Evolutionary conservation across 352 stramenopile species (phyloP).

Genomic region (Poterioochromonas sp.): DNA sequence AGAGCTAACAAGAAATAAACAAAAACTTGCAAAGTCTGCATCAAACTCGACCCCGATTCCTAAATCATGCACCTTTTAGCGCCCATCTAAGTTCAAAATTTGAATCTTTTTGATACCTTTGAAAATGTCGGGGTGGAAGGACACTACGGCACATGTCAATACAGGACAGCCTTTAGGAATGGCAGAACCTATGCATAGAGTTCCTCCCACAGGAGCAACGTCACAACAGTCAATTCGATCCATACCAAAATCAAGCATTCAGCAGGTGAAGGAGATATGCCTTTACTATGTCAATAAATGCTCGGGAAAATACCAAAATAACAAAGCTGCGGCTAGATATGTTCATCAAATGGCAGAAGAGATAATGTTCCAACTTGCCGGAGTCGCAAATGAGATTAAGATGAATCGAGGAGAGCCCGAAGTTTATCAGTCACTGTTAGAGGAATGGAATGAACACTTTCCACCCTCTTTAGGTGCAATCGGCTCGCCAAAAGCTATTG

Average conservation of each 20-base stretch:
- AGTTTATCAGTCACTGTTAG: neutral
- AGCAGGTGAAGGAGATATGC: neutral
- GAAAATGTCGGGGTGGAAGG: too few relatives aligned
- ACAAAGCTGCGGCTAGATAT: neutral
- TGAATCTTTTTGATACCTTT: too few relatives aligned
- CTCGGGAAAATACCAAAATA: neutral
- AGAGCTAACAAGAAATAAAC: too few relatives aligned
- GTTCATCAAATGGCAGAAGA: conserved; percentile 18
- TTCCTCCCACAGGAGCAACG: neutral
- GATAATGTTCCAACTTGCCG: neutral
- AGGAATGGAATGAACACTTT: conserved; percentile 16
- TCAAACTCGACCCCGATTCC: too few relatives aligned
- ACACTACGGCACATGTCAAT: neutral
- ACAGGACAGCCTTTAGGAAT: neutral
- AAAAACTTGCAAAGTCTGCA: too few relatives aligned
- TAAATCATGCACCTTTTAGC: too few relatives aligned
- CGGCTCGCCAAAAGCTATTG: conserved; percentile 3
- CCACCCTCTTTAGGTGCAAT: neutral
- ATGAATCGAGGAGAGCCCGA: neutral
- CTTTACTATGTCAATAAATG: neutral
- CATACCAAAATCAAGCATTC: neutral
- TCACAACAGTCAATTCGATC: neutral
- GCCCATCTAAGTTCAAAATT: too few relatives aligned
- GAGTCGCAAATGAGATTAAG: neutral
- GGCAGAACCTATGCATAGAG: neutral